A percentile compares a stretch with the other conserved stretches of the same genome.
phyloP scores from a whole-genome alignment of 371 early-diverging fungal genomes.

The Parasitella parasitica region DNA sequence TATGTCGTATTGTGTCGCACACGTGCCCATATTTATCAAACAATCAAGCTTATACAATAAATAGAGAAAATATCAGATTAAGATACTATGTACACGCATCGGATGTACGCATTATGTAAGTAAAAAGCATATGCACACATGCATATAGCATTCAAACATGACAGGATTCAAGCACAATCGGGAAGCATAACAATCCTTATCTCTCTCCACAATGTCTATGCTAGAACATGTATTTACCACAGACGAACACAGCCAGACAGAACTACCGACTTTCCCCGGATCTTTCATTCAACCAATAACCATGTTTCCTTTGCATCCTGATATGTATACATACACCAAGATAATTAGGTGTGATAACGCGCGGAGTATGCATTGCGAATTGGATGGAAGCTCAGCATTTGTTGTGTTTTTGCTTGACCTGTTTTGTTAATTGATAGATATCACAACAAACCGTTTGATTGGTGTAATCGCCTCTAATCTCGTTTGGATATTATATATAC shows the following conservation, averaged over 20 bases:
- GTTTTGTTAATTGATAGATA: not conserved
- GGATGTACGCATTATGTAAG: not conserved
- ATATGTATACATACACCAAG: not conserved
- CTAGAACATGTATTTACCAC: not conserved
- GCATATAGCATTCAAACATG: not conserved
- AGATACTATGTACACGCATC: not conserved
- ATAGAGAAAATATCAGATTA: not conserved
- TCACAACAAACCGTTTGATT: not conserved
- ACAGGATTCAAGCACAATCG: not conserved
- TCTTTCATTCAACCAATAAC: not conserved
- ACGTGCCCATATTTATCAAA: too few species aligned
- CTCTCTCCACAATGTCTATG: not conserved
- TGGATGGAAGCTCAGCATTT: not conserved
- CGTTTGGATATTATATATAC: not conserved
- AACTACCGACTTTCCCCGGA: slow-evolving; percentile 5
- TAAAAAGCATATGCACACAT: not conserved
- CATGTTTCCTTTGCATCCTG: not conserved
- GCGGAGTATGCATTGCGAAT: not conserved
- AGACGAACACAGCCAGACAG: not conserved
- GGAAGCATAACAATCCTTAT: not conserved
- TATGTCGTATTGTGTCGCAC: too few species aligned
- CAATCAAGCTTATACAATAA: too few species aligned
- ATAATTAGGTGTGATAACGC: not conserved
- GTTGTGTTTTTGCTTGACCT: too few species aligned
- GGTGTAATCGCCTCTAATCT: not conserved